Evolutionary conservation across 768 basidiomycete genomes (phyloP), one percentile per base, ranked within the genome.

Genomic region (Piloderma croceum): DNA sequence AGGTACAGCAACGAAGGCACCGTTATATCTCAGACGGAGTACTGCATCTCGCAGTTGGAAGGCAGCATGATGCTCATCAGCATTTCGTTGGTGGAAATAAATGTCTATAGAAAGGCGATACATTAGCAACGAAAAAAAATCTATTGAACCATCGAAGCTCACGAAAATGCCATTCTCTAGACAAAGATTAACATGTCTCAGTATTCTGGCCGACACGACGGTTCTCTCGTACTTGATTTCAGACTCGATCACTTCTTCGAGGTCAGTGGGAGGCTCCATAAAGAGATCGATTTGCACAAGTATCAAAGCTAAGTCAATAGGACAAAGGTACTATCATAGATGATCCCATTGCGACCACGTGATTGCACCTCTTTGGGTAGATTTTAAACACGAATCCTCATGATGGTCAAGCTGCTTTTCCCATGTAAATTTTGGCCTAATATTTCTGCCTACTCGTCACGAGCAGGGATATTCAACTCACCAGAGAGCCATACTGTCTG

Each of bases 131-230:
- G n/a, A 89, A 61, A 88, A 87, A 34, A 89, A 86, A 53, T 89
- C 83, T 87, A 49, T 12, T 13, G 15, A 29, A 29, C 27, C 10
- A 15, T 29, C 15, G 43, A 13, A 5, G 60, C 77, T 51, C 54
- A 84, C 83, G 83, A 52, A 86, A 86, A 52, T 86, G 83, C 83
- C 83, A 86, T 56, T 86, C 83, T 56, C 83, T 83, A 50, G 15
- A 20, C 24, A 31, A 43, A 19, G 25, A 23, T 36, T 11, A 24
- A 38, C 12, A 34, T 18, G n/a, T 29, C 10, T 29, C 27, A 29
- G 27, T 29, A 15, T 29, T 29, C 27, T 29, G 27, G 27, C 27
- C 9, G 27, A 29, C 15, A 29, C 15, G n/a, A 29, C 27, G 15
- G 10, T 15, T 9, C 15, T 22, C 24, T 45, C 45, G 11, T 32